Evolutionary conservation across 257 asterid genomes (phyloP).

Genomic region (Craterostigma plantagineum): DNA sequence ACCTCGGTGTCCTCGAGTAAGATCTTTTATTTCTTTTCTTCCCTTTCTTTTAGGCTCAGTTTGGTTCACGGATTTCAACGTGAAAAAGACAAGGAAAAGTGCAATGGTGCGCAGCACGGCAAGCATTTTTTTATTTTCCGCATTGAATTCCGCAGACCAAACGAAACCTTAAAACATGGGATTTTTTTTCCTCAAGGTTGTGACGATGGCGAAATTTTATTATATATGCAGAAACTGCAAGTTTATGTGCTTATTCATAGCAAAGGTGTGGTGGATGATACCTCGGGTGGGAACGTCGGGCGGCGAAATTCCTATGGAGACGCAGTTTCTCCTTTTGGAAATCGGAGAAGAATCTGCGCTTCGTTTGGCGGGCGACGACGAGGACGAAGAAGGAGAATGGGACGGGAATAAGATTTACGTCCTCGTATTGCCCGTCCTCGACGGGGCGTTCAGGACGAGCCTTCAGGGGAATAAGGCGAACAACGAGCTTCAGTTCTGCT

Average conservation of each 20-base stretch:
- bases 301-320: constrained; percentile 41
- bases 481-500: constrained; percentile 46
- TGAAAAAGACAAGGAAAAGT: too few species aligned
- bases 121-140: too few species aligned
- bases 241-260: constrained; percentile 37
- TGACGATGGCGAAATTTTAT: too few species aligned
- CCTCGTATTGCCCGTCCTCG: constrained; percentile 41
- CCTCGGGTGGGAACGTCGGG: constrained; percentile 42
- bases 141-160: too few species aligned
- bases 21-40: constrained; percentile 2
- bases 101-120: too few species aligned
- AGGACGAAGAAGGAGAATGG: too few species aligned
- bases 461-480: constrained; percentile 27
- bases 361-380: constrained; percentile 8
- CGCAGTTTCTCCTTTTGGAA: constrained; percentile 54
- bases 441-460: constrained; percentile 47
- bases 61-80: too few species aligned
- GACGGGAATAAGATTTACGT: constrained; percentile 20
- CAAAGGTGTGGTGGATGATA: constrained; percentile 69
- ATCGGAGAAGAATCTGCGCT: constrained; percentile 21
- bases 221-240: constrained; percentile 25
- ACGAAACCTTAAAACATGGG: too few species aligned
- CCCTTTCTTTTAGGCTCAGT: too few species aligned
- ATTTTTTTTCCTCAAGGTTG: too few species aligned
- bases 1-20: constrained; percentile 38